Base-by-base conservation (phyloP, 192 early-diverging fungal species). In the Phycomyces blakesleeanus region DNA sequence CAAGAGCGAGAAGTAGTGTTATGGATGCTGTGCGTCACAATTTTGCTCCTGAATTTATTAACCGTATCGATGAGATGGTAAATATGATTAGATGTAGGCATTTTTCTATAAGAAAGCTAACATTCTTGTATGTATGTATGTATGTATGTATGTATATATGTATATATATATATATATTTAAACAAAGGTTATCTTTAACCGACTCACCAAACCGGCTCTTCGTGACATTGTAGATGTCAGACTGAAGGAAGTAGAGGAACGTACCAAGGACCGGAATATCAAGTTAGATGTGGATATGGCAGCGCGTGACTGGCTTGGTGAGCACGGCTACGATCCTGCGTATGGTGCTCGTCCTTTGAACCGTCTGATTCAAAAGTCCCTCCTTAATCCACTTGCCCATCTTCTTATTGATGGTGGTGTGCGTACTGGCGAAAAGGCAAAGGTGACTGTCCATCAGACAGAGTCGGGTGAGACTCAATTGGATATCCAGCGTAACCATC, bases 11-110 rank as follows among this genome's bases (percentile, higher is more conserved):
- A 22, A 78, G 80, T 15, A 62, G 55, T 4, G 97, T 98, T 41
- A 92, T 98, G 88, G 63, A 75, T 11, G 89, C 92, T 57, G 93
- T 98, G 47, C 85, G 84, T 53, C 74, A 61, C 20, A 79, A 82
- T 14, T 90, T 98, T 87, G 87, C 92, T 3, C 91, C 97, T 15
- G 97, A 99, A 78, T 88, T 99, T 73, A 76, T 99, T 44, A 99
- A 99, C 79, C 88, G 97, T 26, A 87, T 99, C 41, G 95, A 95
- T 51, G 96, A 98, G 54, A 90, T 95, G 68, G 87, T 97, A 55
- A 67, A 47, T 40, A 8, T 57, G 2, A 5, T 34, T 56, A 9
- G 4, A 20, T 22, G 5, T 52, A n/a, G n/a, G n/a, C n/a, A n/a
- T n/a, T n/a, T n/a, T n/a, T n/a, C n/a, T n/a, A n/a, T n/a, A n/a